These are phyloP conservation scores for Nakaseomyces nivariensis DNA, from an alignment of 1,139 yeast genomes.

Conservation along the genomic window DNA sequence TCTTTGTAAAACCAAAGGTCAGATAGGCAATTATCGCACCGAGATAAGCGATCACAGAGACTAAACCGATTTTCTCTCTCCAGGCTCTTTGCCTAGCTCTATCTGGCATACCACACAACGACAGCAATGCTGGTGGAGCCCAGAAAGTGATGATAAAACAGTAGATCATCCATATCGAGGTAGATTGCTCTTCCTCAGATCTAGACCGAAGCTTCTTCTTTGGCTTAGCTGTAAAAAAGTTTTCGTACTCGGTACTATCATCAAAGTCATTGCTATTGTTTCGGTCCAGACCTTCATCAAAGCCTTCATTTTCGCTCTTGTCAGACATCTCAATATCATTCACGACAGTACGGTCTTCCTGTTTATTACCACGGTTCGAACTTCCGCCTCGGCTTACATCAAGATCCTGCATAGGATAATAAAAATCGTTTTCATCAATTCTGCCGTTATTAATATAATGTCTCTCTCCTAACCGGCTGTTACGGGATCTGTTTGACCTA, in stretches of 20 bases:
- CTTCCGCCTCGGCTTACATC: not conserved
- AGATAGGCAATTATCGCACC: constrained; percentile 77
- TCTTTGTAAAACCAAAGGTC: constrained; percentile 83
- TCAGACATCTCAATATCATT: constrained; percentile 1
- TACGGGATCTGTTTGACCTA: constrained; percentile 6
- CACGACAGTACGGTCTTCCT: constrained; percentile 1
- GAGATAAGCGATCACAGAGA: constrained; percentile 60
- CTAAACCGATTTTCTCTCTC: constrained; percentile 88
- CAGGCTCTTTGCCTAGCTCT: constrained; percentile 86
- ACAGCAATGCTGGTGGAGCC: constrained; percentile 75
- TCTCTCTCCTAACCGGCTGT: constrained; percentile 2
- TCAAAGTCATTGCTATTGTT: constrained; percentile 2
- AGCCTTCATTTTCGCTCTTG: not conserved
- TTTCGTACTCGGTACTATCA: constrained; percentile 1
- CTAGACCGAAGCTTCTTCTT: constrained; percentile 5
- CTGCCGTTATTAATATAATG: not conserved
- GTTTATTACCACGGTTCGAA: not conserved
- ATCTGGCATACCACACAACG: constrained; percentile 66
- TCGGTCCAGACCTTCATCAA: not conserved
- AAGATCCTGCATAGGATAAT: constrained; percentile 2
- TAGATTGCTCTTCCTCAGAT: constrained; percentile 23
- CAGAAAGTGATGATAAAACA: constrained; percentile 78
- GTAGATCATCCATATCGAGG: constrained; percentile 72
- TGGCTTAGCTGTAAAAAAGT: not conserved
- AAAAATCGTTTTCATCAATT: not conserved